These are phyloP conservation scores for Clarireedia sp. DNA, from an alignment of 2,329 filamentous ascomycete genomes.

Conservation along the genomic window DNA sequence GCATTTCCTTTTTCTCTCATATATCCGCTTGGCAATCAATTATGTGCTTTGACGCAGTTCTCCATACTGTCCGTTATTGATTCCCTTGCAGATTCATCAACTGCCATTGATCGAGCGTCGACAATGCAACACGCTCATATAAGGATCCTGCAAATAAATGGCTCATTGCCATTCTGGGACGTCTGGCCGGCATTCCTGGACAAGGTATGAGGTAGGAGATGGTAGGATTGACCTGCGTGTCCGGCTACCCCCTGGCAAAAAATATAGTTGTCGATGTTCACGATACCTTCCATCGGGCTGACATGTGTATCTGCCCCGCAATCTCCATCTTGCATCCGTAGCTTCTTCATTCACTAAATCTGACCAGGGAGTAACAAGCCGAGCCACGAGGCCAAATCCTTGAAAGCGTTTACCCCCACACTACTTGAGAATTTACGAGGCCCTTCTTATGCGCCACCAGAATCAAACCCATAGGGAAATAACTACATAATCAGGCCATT, in stretches of 20 bases:
- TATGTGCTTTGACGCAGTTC: neutral
- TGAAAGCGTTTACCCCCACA: slow-evolving; percentile 15
- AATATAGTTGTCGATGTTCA: neutral
- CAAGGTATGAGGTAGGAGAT: neutral
- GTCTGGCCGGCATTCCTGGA: neutral
- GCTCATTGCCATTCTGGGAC: neutral
- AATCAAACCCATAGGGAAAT: slow-evolving; percentile 5
- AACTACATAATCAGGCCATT: neutral
- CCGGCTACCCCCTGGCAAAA: neutral
- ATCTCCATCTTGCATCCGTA: slow-evolving; percentile 6
- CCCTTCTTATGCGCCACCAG: slow-evolving; percentile 3
- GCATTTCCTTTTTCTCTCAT: neutral
- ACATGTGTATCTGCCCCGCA: slow-evolving; percentile 3
- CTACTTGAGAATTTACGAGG: slow-evolving; percentile 4
- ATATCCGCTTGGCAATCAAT: slow-evolving; percentile 2
- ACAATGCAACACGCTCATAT: neutral
- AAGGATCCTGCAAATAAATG: neutral
- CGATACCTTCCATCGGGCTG: neutral
- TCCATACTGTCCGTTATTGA: neutral
- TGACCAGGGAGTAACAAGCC: slow-evolving; percentile 8
- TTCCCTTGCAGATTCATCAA: neutral
- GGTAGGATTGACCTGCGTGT: neutral
- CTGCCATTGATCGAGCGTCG: neutral
- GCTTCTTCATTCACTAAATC: neutral
- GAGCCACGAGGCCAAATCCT: slow-evolving; percentile 20